A percentile compares a stretch with the other conserved stretches of the same genome.
phyloP scores from a whole-genome alignment of 345 rosid genomes.

The Bruguiera sexangula region DNA sequence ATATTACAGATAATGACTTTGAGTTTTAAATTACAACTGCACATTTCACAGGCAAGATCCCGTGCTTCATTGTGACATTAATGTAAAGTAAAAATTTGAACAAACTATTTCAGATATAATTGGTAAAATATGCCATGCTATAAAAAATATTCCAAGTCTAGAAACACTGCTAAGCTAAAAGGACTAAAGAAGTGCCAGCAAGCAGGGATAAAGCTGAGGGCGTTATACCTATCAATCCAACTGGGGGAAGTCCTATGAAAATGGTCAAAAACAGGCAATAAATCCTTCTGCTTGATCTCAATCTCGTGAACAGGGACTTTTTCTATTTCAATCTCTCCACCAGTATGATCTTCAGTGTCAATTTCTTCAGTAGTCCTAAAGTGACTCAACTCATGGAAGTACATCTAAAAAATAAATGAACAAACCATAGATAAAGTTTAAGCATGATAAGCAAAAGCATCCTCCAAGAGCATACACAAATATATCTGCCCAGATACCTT shows the following conservation, averaged over 20 bases:
- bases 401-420: conserved; percentile 44
- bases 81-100: not conserved
- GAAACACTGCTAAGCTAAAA: no score
- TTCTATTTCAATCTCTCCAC: conserved; percentile 80
- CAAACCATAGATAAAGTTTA: conserved; percentile 15
- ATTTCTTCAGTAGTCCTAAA: conserved; percentile 27
- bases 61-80: not conserved
- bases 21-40: not conserved
- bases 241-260: conserved; percentile 50
- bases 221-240: conserved; percentile 57
- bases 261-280: conserved; percentile 74
- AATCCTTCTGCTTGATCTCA: conserved; percentile 75
- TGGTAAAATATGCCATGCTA: no score
- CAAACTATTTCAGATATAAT: no score
- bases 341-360: conserved; percentile 25
- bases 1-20: not conserved
- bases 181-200: no score
- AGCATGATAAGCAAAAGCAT: not conserved
- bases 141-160: no score
- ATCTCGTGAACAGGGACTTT: conserved; percentile 56
- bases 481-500: conserved; percentile 44
- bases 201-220: not conserved
- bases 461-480: not conserved
- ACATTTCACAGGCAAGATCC: not conserved
- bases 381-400: conserved; percentile 55